These are phyloP conservation scores for Heterobasidion parviporum DNA, from an alignment of 1,284 basidiomycete genomes.

Conservation along the genomic window DNA sequence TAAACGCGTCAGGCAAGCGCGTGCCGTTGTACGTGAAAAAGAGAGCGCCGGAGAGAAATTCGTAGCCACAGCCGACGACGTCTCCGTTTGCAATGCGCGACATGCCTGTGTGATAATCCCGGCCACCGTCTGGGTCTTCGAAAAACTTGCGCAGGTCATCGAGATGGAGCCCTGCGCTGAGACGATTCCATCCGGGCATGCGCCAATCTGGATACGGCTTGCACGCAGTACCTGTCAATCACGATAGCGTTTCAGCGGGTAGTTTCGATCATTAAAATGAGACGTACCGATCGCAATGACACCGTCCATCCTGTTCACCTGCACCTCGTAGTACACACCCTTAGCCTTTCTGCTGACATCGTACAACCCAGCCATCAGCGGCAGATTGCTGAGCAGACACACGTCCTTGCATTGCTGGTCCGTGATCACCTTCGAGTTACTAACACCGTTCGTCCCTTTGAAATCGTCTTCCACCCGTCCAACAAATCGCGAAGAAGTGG, in stretches of 20 bases:
- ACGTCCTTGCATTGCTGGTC: constrained; percentile 34
- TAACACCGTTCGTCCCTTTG: constrained; percentile 28
- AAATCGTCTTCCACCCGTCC: constrained; percentile 29
- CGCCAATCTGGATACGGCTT: constrained; percentile 56
- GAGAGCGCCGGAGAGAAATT: constrained; percentile 38
- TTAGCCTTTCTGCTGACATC: constrained; percentile 30
- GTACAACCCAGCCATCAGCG: constrained; percentile 53
- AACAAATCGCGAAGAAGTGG: constrained; percentile 23
- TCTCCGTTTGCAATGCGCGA: constrained; percentile 33
- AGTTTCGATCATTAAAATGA: background rate
- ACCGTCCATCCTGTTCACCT: constrained; percentile 46
- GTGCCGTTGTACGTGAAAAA: constrained; percentile 64
- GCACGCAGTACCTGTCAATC: constrained; percentile 49
- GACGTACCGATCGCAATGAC: constrained; percentile 48
- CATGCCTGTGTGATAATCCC: constrained; percentile 37
- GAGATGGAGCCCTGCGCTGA: constrained; percentile 56
- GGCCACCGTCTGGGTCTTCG: constrained; percentile 56
- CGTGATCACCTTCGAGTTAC: constrained; percentile 26
- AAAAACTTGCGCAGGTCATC: constrained; percentile 69
- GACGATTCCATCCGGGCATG: constrained; percentile 66
- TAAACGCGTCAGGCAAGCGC: constrained; percentile 51
- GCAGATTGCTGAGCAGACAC: constrained; percentile 53
- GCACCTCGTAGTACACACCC: constrained; percentile 59
- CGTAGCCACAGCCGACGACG: constrained; percentile 56
- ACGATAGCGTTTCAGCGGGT: background rate